Conservation (phyloP, 2,329 filamentous ascomycete species). For the Botrytis hyacinthi region DNA sequence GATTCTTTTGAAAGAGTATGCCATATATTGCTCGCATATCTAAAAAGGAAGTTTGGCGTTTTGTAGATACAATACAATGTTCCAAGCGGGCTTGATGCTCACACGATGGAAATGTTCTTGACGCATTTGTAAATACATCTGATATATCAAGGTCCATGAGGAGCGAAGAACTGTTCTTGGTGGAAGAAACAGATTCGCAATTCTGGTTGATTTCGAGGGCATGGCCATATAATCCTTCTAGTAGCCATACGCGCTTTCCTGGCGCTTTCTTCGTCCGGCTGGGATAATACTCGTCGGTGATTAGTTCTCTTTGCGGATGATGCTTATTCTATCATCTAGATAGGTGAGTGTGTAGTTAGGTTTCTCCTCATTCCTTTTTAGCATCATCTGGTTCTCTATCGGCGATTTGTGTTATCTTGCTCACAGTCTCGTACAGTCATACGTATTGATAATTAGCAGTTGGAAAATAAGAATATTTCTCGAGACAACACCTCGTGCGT, state of each 20-base stretch:
- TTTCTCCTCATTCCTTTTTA: not conserved
- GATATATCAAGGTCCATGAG: not conserved
- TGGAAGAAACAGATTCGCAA: not conserved
- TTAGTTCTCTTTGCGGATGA: not conserved
- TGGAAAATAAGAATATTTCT: not conserved
- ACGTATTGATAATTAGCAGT: not conserved
- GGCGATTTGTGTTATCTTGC: not conserved
- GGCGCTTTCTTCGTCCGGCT: not conserved
- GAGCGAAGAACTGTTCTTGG: not conserved
- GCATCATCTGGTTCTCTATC: not conserved
- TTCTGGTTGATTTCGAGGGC: not conserved
- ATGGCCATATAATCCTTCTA: not conserved
- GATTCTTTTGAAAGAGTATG: not conserved
- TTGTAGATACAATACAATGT: not conserved
- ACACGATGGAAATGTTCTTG: not conserved
- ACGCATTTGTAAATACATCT: not conserved
- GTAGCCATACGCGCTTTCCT: not conserved
- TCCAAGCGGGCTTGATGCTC: not conserved
- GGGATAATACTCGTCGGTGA: not conserved
- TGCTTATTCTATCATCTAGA: not conserved
- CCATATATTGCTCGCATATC: not conserved
- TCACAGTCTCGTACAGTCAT: not conserved
- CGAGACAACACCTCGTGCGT: not conserved
- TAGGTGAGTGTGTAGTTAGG: not conserved
- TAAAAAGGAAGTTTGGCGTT: too few relatives aligned